Base-by-base conservation (phyloP, 768 basidiomycete species). In the Tulasnella sp. region DNA sequence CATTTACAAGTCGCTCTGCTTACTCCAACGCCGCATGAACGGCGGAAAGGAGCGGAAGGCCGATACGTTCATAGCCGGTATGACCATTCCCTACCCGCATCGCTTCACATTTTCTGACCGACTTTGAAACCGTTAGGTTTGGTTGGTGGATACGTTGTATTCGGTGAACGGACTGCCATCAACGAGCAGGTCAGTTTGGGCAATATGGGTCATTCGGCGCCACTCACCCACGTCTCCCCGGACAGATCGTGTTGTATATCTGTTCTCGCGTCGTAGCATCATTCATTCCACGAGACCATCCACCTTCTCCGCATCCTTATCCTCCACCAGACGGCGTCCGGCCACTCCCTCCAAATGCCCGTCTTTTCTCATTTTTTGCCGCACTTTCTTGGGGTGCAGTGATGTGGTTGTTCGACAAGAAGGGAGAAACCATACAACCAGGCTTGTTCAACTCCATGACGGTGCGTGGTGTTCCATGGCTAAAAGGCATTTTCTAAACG, bases 371-470 rank as follows among this genome's bases (percentile, higher is more conserved):
- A 1, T 66, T 86, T 42, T 91, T 93, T 60, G 86, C 92, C 2
- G 88, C 92, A 0, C 63, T 97, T 12, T 78, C 83, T 31, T 98
- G 96, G 96, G 96, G 90, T 41, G 77, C 84, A 6, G 93, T 97
- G 43, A 97, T 99, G 94, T 99, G 85, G 79, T 72, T 96, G 60
- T 98, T 93, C 77, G 76, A 82, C 65, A 75, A 96, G 68, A 75
- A 80, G 19, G 81, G 86, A 48, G 84, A 97, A 71, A 83, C 82
- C n/a, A 81, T 99, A 59, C 92, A 98, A 65, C 88, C 90, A 15
- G 96, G 93, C 57, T 89, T 97, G 90, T 91, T 90, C 74, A 88
- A 80, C 72, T 87, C 86, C 15, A 97, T 96, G 93, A 79, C 55
- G 25, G 52, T 54, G 37, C 21, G 52, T 21, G 14, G 23, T 8